Evolutionary conservation across 2,329 filamentous ascomycete species (phyloP), one percentile per base, ranked within the genome.

Genomic region (Arthrobotrys entomopaga): DNA sequence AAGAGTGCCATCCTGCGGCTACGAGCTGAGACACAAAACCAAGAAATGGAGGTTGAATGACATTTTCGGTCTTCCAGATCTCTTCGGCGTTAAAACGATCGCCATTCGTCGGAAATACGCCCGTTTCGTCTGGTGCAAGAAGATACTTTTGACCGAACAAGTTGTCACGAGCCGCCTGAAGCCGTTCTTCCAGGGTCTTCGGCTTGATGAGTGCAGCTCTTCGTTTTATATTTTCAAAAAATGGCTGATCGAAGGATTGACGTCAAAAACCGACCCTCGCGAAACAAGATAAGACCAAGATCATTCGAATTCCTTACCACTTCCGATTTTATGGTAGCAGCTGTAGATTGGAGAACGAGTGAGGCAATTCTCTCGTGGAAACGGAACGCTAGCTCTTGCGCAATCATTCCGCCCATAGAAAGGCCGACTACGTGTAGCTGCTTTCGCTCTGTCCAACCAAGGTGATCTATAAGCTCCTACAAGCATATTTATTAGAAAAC

Each of bases 361-460:
- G 85, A 87, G 22, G 83, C 82, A 61, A 91, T 80, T 53, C 86
- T 83, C 11, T 82, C 76, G 0, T 88, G 87, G 29, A 83, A 81
- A n/a, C 84, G 81, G 77, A 82, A 83, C 20, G 85, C 87, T 78
- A 97, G 79, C 82, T 97, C 93, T 81, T 96, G 93, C 1, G 91
- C 88, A 78, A 97, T 94, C 93, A 97, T 96, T 69, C 93, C 92
- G 76, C 92, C 92, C 86, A 96, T 91, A 71, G 89, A 92, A 77
- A 94, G 88, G 65, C 92, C 93, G 38, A 91, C 84, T 60, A 96
- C 81, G 82, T 97, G 88, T 13, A 90, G 77, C 59, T 87, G 80
- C 83, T 85, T 82, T 78, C 84, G 78, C 79, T 85, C 76, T 63
- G 81, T 54, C 78, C 78, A 79, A 7, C 77, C 77, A 70, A 79